Percentiles rank a stretch among this genome's conserved stretches.
phyloP scores from a whole-genome alignment of 805 yeast species.

The Monosporozyma unispora region DNA sequence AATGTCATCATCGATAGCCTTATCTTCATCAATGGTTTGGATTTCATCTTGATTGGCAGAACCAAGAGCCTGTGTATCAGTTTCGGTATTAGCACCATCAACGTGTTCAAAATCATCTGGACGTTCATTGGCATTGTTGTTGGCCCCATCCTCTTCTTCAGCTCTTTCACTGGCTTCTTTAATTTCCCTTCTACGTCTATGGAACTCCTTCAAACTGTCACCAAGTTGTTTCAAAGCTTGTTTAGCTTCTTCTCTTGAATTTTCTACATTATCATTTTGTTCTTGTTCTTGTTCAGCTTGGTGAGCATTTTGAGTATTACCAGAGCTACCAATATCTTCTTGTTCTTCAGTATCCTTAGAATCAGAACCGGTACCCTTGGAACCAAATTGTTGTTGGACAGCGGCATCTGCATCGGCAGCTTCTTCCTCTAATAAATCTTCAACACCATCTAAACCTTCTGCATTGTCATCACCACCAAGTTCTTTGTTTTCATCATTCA shows the following conservation, averaged over 20 bases:
- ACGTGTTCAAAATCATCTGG: conserved; percentile 84
- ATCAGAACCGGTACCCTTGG: conserved; percentile 56
- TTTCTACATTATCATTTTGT: conserved; percentile 37
- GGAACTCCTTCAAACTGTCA: conserved; percentile 84
- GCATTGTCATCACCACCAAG: conserved; percentile 36
- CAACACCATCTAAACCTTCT: conserved; percentile 51
- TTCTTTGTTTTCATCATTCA: conserved; percentile 27
- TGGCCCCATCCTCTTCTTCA: conserved; percentile 34
- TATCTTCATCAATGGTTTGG: conserved; percentile 68
- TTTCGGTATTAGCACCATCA: conserved; percentile 68
- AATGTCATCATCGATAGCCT: conserved; percentile 70
- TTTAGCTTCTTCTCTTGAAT: conserved; percentile 56
- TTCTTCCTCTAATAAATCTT: conserved; percentile 36
- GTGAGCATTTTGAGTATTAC: conserved; percentile 41
- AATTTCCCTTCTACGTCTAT: conserved; percentile 82
- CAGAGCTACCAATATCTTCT: conserved; percentile 61
- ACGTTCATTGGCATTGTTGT: conserved; percentile 50
- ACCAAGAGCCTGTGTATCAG: conserved; percentile 87
- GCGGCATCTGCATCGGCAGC: conserved; percentile 50
- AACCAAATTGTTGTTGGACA: conserved; percentile 50
- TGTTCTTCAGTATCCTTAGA: conserved; percentile 44
- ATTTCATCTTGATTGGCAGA: conserved; percentile 74
- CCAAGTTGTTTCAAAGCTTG: conserved; percentile 84
- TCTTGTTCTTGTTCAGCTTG: conserved; percentile 34
- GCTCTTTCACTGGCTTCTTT: conserved; percentile 50